Conservation (phyloP, 371 early-diverging fungal genomes). For the Mortierella sp. region DNA sequence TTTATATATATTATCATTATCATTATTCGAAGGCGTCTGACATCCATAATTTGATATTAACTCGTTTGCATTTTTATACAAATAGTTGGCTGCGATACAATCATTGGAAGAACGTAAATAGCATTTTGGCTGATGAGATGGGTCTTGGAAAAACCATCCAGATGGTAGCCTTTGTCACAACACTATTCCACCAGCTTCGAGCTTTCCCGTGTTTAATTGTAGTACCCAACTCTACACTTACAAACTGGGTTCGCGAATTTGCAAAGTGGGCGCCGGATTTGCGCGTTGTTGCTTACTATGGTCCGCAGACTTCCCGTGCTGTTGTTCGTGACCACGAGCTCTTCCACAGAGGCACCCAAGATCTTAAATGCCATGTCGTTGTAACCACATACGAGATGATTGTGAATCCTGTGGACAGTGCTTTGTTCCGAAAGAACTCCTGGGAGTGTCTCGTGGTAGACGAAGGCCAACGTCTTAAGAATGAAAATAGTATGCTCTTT, state of each 20-base stretch:
- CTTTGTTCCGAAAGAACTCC: conserved; percentile 61
- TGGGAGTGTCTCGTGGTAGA: conserved; percentile 94
- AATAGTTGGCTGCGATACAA: conserved; percentile 81
- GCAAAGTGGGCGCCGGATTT: conserved; percentile 82
- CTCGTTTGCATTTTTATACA: neutral
- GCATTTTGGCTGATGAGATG: conserved; percentile 96
- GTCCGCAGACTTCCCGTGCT: conserved; percentile 60
- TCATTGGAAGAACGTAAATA: conserved; percentile 69
- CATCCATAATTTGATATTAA: neutral
- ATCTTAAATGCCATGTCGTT: conserved; percentile 82
- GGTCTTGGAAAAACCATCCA: conserved; percentile 96
- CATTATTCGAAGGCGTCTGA: too few relatives aligned
- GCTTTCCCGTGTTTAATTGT: conserved; percentile 88
- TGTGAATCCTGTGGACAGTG: conserved; percentile 58
- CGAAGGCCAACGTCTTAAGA: conserved; percentile 98
- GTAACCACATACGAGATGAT: conserved; percentile 85
- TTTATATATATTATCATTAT: too few relatives aligned
- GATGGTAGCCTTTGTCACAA: conserved; percentile 79
- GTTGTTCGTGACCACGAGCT: conserved; percentile 75
- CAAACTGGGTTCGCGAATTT: conserved; percentile 90
- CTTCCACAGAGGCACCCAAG: conserved; percentile 59
- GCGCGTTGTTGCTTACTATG: conserved; percentile 70
- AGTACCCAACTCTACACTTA: conserved; percentile 84
- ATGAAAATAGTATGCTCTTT: conserved; percentile 68
- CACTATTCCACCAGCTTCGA: conserved; percentile 62